phyloP scores from a whole-genome alignment of 768 basidiomycete species.

The Tricholoma matsutake region DNA sequence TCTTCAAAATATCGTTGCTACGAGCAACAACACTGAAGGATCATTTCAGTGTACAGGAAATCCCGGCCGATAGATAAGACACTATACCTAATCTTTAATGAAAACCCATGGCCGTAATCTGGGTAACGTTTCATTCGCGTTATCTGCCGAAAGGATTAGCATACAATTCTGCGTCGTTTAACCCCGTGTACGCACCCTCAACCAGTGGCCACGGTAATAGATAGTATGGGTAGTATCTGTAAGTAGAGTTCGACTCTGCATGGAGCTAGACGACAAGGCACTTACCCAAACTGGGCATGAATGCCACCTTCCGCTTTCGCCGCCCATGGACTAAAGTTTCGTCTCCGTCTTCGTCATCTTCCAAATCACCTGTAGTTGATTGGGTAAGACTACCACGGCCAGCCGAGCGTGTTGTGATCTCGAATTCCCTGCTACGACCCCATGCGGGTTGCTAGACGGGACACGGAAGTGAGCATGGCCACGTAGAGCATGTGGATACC shows the following conservation, averaged over 20 bases:
- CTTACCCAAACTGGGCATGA: conserved; percentile 82
- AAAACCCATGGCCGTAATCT: conserved; percentile 69
- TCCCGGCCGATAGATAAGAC: conserved; percentile 15
- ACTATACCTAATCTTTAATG: conserved; percentile 75
- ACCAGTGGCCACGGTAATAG: conserved; percentile 87
- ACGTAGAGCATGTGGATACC: background rate
- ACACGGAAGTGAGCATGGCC: conserved; percentile 1
- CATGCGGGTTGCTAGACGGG: conserved; percentile 80
- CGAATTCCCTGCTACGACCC: conserved; percentile 85
- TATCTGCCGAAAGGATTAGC: conserved; percentile 45
- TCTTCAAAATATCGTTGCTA: conserved; percentile 85
- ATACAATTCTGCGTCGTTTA: conserved; percentile 5
- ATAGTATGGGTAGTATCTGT: conserved; percentile 86
- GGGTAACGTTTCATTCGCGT: conserved; percentile 75
- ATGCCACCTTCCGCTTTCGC: conserved; percentile 75
- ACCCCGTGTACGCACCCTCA: conserved; percentile 51
- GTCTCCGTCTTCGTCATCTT: conserved; percentile 71
- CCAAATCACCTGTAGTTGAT: conserved; percentile 70
- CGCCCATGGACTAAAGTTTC: conserved; percentile 62
- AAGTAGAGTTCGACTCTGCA: background rate
- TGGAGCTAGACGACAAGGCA: conserved; percentile 10
- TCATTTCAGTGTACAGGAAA: background rate
- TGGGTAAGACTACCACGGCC: conserved; percentile 63
- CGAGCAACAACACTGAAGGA: conserved; percentile 74
- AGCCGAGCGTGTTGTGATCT: conserved; percentile 78